phyloP scores from a whole-genome alignment of 306 rosid genomes.

The Sesbania bispinosa region DNA sequence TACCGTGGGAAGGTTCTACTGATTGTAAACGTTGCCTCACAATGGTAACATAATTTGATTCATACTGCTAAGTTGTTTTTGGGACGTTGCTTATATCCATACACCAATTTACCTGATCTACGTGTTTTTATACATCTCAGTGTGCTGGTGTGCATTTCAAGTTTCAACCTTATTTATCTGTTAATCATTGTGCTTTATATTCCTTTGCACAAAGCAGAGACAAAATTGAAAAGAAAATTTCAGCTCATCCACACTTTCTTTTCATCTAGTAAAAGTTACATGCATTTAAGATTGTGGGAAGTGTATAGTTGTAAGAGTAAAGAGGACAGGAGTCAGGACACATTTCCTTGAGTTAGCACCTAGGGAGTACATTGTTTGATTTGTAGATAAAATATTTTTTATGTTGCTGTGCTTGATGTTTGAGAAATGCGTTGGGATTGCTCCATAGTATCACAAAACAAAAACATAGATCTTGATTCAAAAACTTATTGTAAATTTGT shows the following conservation, averaged over 20 bases:
- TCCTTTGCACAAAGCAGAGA: background rate
- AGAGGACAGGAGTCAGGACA: background rate
- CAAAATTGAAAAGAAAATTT: background rate
- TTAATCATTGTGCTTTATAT: background rate
- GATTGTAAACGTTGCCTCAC: slow-evolving; percentile 87
- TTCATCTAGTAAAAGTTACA: too few species aligned
- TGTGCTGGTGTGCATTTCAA: background rate
- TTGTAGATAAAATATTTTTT: background rate
- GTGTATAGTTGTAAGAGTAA: background rate
- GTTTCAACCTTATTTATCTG: background rate
- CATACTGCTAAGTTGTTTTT: background rate
- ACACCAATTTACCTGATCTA: background rate
- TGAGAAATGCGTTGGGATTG: background rate
- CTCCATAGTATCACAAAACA: background rate
- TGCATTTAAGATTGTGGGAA: background rate
- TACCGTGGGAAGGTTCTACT: slow-evolving; percentile 75
- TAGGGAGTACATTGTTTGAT: background rate
- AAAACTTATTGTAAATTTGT: too few species aligned
- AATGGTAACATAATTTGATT: slow-evolving; percentile 51
- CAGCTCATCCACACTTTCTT: too few species aligned
- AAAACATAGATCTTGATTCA: background rate
- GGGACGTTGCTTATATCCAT: background rate
- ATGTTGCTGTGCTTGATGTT: background rate
- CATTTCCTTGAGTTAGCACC: background rate
- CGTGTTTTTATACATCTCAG: background rate